A percentile compares a stretch with the other conserved stretches of the same genome.
phyloP scores from a whole-genome alignment of 352 stramenopile species.

The Globisporangium acanthophoron region DNA sequence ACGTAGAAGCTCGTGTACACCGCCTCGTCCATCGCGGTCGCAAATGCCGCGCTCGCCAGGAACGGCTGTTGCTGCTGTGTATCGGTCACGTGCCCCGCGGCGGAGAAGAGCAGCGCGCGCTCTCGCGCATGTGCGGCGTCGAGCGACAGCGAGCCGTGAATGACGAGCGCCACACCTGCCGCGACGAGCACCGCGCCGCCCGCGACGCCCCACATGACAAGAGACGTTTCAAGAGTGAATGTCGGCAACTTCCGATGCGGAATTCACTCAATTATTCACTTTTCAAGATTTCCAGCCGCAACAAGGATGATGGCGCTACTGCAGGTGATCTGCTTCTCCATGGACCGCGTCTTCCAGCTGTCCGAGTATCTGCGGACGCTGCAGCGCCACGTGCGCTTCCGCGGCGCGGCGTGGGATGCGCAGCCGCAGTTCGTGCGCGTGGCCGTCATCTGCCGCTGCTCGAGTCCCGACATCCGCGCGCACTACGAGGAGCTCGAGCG shows the following conservation, averaged over 20 bases:
- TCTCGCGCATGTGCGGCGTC: slow-evolving; percentile 13
- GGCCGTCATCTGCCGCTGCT: slow-evolving; percentile 32
- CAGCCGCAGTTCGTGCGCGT: slow-evolving; percentile 22
- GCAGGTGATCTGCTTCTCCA: slow-evolving; percentile 57
- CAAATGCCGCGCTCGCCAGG: slow-evolving; percentile 27
- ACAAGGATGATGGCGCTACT: slow-evolving; percentile 14
- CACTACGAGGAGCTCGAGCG: slow-evolving; percentile 28
- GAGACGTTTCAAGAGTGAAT: background rate
- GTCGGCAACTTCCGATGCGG: too few species aligned
- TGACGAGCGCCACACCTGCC: slow-evolving; percentile 19
- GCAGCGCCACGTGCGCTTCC: slow-evolving; percentile 22
- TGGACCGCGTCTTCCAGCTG: slow-evolving; percentile 59
- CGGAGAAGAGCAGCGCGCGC: slow-evolving; percentile 8
- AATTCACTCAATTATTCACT: background rate
- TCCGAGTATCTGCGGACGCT: slow-evolving; percentile 50
- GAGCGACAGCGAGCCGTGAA: slow-evolving; percentile 19
- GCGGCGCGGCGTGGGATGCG: slow-evolving; percentile 15
- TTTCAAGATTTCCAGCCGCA: background rate
- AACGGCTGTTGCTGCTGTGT: slow-evolving; percentile 1
- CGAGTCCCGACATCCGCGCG: slow-evolving; percentile 20
- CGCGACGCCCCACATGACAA: slow-evolving; percentile 20
- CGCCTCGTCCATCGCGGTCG: slow-evolving; percentile 41
- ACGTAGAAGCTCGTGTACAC: slow-evolving; percentile 58
- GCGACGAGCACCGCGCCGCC: slow-evolving; percentile 17
- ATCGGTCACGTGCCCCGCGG: slow-evolving; percentile 4